phyloP scores from a whole-genome alignment of 129 eudicot species.

The Silybum marianum region DNA sequence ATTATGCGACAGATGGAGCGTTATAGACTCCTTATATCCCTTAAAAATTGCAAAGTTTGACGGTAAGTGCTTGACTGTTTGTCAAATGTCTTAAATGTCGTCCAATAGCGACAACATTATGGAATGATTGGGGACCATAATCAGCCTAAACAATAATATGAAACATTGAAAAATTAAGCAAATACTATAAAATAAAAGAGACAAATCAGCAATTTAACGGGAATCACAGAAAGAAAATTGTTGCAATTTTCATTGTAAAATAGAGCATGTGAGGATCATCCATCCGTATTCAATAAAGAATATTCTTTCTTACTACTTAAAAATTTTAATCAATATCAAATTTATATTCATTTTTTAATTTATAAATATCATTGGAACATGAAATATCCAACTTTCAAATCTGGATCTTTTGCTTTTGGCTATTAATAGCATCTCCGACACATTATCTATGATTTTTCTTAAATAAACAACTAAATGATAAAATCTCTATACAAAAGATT shows the following conservation, averaged over 20 bases:
- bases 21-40: background rate
- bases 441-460: background rate
- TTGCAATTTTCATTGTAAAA: background rate
- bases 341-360: background rate
- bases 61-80: background rate
- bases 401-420: background rate
- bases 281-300: background rate
- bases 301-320: background rate
- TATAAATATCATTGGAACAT: background rate
- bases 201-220: background rate
- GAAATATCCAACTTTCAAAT: background rate
- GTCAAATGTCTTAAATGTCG: background rate
- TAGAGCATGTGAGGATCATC: background rate
- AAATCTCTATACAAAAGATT: background rate
- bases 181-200: background rate
- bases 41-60: background rate
- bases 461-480: background rate
- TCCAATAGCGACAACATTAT: background rate
- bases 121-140: background rate
- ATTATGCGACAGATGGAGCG: background rate
- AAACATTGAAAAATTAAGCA: background rate
- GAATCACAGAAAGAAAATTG: background rate
- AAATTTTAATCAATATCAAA: background rate
- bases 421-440: background rate
- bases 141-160: background rate